Evolutionary conservation across 768 basidiomycete species (phyloP), one percentile per base, ranked within the genome.

Genomic region (Naganishia randhawae): DNA sequence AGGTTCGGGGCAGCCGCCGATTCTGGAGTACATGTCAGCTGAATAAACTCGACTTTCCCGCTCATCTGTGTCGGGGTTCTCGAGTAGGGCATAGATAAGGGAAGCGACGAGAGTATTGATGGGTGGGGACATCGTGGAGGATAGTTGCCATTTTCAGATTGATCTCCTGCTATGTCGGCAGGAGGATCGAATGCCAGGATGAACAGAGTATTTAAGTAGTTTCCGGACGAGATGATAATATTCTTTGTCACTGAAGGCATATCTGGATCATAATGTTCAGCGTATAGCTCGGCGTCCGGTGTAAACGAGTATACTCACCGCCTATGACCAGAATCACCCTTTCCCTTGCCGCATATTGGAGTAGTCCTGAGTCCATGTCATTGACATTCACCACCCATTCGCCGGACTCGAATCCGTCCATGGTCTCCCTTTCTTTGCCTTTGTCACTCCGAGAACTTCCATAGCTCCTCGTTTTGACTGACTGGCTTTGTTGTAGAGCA

Each of bases 201-300:
- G 57, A 61, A 61, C 37, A 61, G 25, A 14, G 57, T 61, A 22
- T 61, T 42, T 39, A 22, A 25, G 57, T 33, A 61, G 37, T 61
- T 61, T 17, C 57, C 57, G 22, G 57, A 61, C 22, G 57, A 61
- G 1, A 22, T 19, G 35, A 61, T 39, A 14, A 61, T 25, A 19
- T 41, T 5, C 33, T 25, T 61, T 2, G 57, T 61, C 11, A 25
- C 22, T 41, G 11, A 25, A 6, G 57, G 57, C 57, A 61, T 42
- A 35, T 61, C 57, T 61, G 10, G n/a, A 6, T 32, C 7, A 55
- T 22, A 14, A 29, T 55, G 17, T 14, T 19, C 11, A 39, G 32
- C 50, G 31, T 32, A 33, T 14, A 13, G n/a, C 16, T 55, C 54
- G 33, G 1, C 31, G 31, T 17, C 9, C 29, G 4, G 41, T 14